Evolutionary conservation across 768 basidiomycete genomes (phyloP).

Genomic region (Boletus coccyginus): DNA sequence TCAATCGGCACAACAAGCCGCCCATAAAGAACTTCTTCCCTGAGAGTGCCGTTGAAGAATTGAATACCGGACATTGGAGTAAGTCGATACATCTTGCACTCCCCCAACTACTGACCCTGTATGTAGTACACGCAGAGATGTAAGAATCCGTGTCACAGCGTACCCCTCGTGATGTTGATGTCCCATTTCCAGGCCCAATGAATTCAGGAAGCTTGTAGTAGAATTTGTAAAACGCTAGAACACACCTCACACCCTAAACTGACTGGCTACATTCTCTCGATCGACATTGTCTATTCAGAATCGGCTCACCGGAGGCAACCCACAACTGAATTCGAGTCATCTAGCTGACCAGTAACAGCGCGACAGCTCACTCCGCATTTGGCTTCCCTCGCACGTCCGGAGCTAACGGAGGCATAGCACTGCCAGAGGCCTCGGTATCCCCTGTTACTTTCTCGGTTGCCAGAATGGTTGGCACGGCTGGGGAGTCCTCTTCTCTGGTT

Average conservation of each 20-base stretch:
- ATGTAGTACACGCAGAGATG: constrained; percentile 77
- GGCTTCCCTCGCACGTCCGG: not conserved
- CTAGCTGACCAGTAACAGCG: not conserved
- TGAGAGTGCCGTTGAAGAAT: constrained; percentile 50
- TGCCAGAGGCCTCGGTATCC: constrained; percentile 5
- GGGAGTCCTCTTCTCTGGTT: constrained; percentile 28
- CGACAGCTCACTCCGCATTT: not conserved
- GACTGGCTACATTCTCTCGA: not conserved
- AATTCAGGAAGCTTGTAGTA: constrained; percentile 45
- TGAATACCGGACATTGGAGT: constrained; percentile 91
- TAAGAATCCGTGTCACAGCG: constrained; percentile 23
- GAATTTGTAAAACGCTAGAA: constrained; percentile 25
- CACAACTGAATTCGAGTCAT: not conserved
- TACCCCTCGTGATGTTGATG: not conserved
- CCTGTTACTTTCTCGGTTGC: not conserved
- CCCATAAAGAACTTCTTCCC: constrained; percentile 73
- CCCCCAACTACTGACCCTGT: constrained; percentile 4
- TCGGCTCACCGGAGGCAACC: too few relatives aligned
- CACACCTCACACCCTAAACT: not conserved
- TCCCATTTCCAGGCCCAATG: constrained; percentile 43
- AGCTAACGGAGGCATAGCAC: not conserved
- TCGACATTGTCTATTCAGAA: not conserved
- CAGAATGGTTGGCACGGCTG: constrained; percentile 15
- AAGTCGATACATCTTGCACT: constrained; percentile 20
- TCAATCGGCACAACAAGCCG: constrained; percentile 69